Conservation (phyloP, 2,329 filamentous ascomycete species). For the Cadophora sp. region DNA sequence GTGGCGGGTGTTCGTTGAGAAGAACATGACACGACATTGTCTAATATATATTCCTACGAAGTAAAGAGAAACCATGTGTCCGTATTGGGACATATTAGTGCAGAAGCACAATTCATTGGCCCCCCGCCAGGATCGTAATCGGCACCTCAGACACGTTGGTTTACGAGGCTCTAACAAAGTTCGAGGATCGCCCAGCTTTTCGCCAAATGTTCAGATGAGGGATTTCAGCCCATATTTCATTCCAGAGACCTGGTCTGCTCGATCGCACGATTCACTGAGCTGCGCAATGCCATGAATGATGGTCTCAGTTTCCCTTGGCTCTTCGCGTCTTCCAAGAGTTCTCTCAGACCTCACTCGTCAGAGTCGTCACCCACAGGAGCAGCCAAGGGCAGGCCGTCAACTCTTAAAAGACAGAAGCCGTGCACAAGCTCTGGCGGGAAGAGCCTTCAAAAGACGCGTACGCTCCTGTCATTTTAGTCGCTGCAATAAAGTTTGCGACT, state of each 20-base stretch:
- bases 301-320: background rate
- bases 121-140: background rate
- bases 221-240: background rate
- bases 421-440: slow-evolving; percentile 3
- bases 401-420: background rate
- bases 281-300: slow-evolving; percentile 10
- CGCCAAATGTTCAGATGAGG: background rate
- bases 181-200: background rate
- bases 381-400: background rate
- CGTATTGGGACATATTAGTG: background rate
- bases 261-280: slow-evolving; percentile 1
- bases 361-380: background rate
- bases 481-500: background rate
- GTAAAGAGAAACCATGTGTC: background rate
- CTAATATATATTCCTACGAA: no score
- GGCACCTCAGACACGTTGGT: background rate
- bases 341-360: background rate
- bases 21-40: no score
- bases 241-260: background rate
- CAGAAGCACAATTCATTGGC: background rate
- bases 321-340: background rate
- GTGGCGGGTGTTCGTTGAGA: no score
- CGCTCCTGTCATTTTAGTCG: background rate
- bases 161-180: background rate
- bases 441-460: background rate